Base-by-base conservation (phyloP, 2,329 filamentous ascomycete species). In the Hymenoscyphus repandus region DNA sequence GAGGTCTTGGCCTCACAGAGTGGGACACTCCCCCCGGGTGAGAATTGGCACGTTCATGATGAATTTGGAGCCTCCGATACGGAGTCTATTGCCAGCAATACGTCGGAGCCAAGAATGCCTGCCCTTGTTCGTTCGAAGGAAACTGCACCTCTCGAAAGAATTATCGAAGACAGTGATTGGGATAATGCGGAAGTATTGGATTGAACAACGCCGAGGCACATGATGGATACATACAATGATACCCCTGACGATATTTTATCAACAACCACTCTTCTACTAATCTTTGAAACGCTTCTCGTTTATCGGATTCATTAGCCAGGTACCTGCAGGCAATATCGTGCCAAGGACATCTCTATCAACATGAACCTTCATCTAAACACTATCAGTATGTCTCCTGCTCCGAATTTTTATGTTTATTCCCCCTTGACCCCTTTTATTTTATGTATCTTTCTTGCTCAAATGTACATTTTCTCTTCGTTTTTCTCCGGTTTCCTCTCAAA, bases 151-250 rank as follows among this genome's bases (percentile, higher is more conserved):
- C 57, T 71, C 15, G 66, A 69, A 39, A 70, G 69, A 2, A 70
- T 79, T 10, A 75, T 81, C 37, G 73, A 78, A 53, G 76, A 80
- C 58, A 81, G 77, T 57, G 78, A 81, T 45, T 74, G 70, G 68
- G 74, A 78, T 50, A 71, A 74, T 32, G 70, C 67, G 20, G 71
- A 74, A 49, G 55, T 72, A 9, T 51, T 75, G 44, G 67, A 72
- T 58, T 71, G 56, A 68, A 30, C 6, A 18, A 5, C 31, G n/a
- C 12, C 34, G 15, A 37, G 34, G 22, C 22, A 27, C 22, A 27
- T 27, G 22, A 27, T 37, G 12, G 15, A 37, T 11, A 20, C 5
- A 37, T 11, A 20, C 5, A 17, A 31, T 13, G 20, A 43, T 49
- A 43, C 31, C 46, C 37, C 38, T 49, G 22, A 30, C 12, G 15